Evolutionary conservation across 257 asterid genomes (phyloP).

Genomic region (Rubia yunnanensis): DNA sequence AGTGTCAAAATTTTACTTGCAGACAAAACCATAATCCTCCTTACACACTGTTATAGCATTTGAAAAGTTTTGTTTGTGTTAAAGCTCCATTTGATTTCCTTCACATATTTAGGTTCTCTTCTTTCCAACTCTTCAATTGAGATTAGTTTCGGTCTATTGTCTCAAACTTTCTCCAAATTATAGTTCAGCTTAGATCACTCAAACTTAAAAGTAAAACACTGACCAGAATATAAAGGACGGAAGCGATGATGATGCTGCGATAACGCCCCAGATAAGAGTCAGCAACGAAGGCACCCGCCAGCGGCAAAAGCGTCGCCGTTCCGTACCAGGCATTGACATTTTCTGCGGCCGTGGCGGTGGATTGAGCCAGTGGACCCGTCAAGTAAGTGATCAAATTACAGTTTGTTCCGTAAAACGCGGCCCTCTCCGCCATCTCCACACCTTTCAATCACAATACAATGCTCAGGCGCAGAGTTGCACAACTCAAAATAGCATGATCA

Average conservation of each 20-base stretch:
- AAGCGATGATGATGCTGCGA: constrained; percentile 27
- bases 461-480: no score
- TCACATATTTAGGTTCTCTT: no score
- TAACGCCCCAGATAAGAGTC: constrained; percentile 36
- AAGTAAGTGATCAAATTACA: constrained; percentile 32
- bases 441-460: constrained; percentile 9
- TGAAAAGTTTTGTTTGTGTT: not conserved
- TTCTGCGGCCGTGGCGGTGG: constrained; percentile 32
- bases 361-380: constrained; percentile 38
- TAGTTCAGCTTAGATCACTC: no score
- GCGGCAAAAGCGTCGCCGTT: constrained; percentile 26
- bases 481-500: not conserved
- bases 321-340: constrained; percentile 36
- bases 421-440: constrained; percentile 38
- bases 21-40: not conserved
- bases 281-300: constrained; percentile 34
- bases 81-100: not conserved
- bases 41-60: not conserved
- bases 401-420: constrained; percentile 27
- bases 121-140: no score
- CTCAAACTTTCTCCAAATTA: no score
- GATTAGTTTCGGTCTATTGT: no score
- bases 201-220: not conserved
- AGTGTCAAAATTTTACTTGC: no score
- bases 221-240: constrained; percentile 32